These are phyloP conservation scores for Macrophomina tecta DNA, from an alignment of 2,329 filamentous ascomycete genomes.

Conservation along the genomic window DNA sequence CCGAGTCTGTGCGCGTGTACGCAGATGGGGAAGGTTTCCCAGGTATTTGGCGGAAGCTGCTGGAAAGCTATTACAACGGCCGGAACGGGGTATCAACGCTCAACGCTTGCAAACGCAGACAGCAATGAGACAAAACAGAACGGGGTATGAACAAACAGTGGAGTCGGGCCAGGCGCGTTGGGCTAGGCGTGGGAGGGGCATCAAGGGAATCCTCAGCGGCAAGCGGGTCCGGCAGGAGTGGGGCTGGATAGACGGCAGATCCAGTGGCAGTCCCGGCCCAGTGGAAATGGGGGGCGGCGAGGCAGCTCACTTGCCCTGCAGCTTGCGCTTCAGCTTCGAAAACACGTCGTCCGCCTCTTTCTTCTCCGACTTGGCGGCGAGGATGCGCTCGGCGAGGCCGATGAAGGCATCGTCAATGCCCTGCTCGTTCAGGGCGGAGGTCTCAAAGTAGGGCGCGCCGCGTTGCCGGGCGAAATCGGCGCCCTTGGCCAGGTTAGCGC, in stretches of 20 bases:
- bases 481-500: background rate
- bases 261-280: slow-evolving; percentile 5
- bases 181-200: background rate
- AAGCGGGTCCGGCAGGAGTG: background rate
- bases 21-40: background rate
- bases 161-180: background rate
- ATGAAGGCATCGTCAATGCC: slow-evolving; percentile 16
- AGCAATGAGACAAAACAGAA: slow-evolving; percentile 1
- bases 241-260: background rate
- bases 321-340: slow-evolving; percentile 19
- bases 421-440: slow-evolving; percentile 2
- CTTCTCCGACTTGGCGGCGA: slow-evolving; percentile 8
- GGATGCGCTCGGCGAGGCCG: slow-evolving; percentile 8
- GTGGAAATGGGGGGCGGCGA: background rate
- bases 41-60: slow-evolving; percentile 2
- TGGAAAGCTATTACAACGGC: slow-evolving; percentile 14
- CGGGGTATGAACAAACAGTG: background rate
- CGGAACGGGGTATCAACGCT: slow-evolving; percentile 23
- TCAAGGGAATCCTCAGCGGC: background rate
- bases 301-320: slow-evolving; percentile 20
- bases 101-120: slow-evolving; percentile 20
- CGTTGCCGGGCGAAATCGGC: slow-evolving; percentile 2
- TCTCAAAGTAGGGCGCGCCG: slow-evolving; percentile 11
- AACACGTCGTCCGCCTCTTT: slow-evolving; percentile 22
- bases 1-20: background rate